A percentile compares a stretch with the other conserved stretches of the same genome.
These are phyloP conservation scores for Hypoxylon sp. DNA, from an alignment of 2,329 filamentous ascomycete genomes.

Conservation along the genomic window DNA sequence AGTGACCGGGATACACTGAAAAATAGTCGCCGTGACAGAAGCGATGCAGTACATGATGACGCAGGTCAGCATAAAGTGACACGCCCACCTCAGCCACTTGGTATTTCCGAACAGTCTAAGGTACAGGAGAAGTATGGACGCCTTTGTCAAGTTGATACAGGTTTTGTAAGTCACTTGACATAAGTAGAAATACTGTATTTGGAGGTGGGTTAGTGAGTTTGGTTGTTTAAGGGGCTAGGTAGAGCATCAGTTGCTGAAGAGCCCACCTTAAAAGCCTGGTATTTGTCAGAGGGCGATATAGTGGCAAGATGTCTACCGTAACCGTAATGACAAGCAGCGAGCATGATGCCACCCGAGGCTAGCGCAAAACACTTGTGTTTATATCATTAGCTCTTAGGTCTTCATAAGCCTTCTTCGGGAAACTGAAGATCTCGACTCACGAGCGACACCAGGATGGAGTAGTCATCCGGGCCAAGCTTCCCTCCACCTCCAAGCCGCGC, in stretches of 20 bases:
- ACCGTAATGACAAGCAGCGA: conserved; percentile 51
- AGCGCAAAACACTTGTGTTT: conserved; percentile 48
- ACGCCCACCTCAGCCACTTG: conserved; percentile 52
- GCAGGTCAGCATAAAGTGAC: conserved; percentile 46
- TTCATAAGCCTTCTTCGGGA: background rate
- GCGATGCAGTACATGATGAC: conserved; percentile 51
- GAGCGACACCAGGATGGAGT: conserved; percentile 49
- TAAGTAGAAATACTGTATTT: conserved; percentile 52
- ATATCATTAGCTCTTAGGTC: conserved; percentile 12
- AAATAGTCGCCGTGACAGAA: conserved; percentile 52
- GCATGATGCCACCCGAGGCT: conserved; percentile 47
- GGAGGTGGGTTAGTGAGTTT: conserved; percentile 8
- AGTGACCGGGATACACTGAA: conserved; percentile 54
- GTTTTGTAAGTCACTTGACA: conserved; percentile 55
- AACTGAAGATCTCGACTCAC: conserved; percentile 33
- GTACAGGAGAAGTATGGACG: conserved; percentile 55
- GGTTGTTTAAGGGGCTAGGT: too few relatives aligned
- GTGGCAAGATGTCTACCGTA: conserved; percentile 50
- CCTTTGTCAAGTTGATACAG: conserved; percentile 55
- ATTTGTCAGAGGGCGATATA: conserved; percentile 43
- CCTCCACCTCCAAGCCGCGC: conserved; percentile 48
- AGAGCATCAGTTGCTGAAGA: background rate
- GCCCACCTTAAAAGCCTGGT: conserved; percentile 50
- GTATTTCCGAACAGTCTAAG: conserved; percentile 53
- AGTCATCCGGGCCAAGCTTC: conserved; percentile 51